phyloP scores from a whole-genome alignment of 1,139 yeast species.

The Suhomyces bribrorum region DNA sequence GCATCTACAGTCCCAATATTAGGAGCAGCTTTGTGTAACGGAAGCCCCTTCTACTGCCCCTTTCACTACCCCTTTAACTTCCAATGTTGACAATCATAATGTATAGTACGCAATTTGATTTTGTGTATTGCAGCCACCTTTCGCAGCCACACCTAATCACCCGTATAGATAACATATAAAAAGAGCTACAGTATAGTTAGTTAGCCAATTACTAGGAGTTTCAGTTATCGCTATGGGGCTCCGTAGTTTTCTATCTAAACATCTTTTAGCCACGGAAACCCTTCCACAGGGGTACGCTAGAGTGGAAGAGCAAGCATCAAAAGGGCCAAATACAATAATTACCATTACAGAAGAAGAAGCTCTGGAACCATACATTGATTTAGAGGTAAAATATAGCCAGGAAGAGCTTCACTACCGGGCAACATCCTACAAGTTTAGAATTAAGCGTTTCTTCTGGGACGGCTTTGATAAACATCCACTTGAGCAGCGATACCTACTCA shows the following conservation, averaged over 20 bases:
- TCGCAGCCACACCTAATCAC: not conserved
- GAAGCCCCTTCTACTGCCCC: too few species aligned
- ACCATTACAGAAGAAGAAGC: not conserved
- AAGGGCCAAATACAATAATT: not conserved
- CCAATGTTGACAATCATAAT: not conserved
- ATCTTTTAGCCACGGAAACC: constrained; percentile 1
- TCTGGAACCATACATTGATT: constrained; percentile 11
- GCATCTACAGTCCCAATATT: not conserved
- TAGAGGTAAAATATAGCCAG: constrained; percentile 26
- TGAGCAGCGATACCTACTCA: constrained; percentile 22
- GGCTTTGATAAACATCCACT: constrained; percentile 46
- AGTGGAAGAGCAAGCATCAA: not conserved
- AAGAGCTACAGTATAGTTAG: not conserved
- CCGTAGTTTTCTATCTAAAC: not conserved
- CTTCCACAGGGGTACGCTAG: not conserved
- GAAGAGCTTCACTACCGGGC: constrained; percentile 29
- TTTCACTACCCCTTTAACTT: not conserved
- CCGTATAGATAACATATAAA: not conserved
- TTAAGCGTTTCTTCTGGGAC: constrained; percentile 47
- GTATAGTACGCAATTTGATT: not conserved
- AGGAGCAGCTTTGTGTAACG: too few species aligned
- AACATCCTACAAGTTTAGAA: constrained; percentile 25
- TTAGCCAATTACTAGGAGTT: too few species aligned
- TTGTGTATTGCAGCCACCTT: not conserved
- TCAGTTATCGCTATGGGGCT: constrained; percentile 1